Percentiles rank a stretch among this genome's conserved stretches.
Conservation (phyloP, 1,284 basidiomycete species). For the Ustilago cynodontis region DNA sequence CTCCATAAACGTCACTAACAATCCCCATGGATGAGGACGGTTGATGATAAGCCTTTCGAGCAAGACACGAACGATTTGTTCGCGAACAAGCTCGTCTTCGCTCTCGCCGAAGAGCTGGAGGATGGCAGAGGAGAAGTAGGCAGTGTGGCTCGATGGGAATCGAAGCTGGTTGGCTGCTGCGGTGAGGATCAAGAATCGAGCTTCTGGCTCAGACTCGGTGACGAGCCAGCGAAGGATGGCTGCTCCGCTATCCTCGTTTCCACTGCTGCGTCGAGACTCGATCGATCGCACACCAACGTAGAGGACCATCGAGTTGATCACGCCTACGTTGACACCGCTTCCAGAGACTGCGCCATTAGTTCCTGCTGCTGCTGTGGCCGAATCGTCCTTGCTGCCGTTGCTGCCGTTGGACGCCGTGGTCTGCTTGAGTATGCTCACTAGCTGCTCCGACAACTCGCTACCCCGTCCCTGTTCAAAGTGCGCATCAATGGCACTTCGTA, state of each 20-base stretch:
- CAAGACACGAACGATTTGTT: constrained; percentile 90
- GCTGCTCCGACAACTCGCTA: constrained; percentile 30
- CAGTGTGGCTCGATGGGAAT: constrained; percentile 70
- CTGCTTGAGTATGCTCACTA: constrained; percentile 29
- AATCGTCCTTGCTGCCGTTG: constrained; percentile 28
- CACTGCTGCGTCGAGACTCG: constrained; percentile 71
- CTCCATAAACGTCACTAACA: constrained; percentile 92
- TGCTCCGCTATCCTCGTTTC: constrained; percentile 83
- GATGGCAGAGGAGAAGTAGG: constrained; percentile 87
- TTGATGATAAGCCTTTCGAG: constrained; percentile 93
- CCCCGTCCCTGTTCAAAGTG: constrained; percentile 35
- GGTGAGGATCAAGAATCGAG: constrained; percentile 93
- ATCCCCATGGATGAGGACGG: constrained; percentile 97
- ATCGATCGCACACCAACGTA: constrained; percentile 92
- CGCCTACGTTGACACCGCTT: constrained; percentile 81
- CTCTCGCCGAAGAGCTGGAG: constrained; percentile 82
- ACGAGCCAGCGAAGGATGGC: constrained; percentile 80
- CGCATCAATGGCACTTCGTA: constrained; percentile 39
- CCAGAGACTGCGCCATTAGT: constrained; percentile 71
- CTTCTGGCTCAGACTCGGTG: constrained; percentile 87
- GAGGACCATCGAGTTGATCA: constrained; percentile 93
- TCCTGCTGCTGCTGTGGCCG: constrained; percentile 8
- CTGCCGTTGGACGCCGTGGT: constrained; percentile 10
- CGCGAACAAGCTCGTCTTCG: constrained; percentile 79
- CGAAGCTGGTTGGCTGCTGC: constrained; percentile 92